Evolutionary conservation across 306 rosid genomes (phyloP), one percentile per base, ranked within the genome.

Genomic region (Medicago ruthenica): DNA sequence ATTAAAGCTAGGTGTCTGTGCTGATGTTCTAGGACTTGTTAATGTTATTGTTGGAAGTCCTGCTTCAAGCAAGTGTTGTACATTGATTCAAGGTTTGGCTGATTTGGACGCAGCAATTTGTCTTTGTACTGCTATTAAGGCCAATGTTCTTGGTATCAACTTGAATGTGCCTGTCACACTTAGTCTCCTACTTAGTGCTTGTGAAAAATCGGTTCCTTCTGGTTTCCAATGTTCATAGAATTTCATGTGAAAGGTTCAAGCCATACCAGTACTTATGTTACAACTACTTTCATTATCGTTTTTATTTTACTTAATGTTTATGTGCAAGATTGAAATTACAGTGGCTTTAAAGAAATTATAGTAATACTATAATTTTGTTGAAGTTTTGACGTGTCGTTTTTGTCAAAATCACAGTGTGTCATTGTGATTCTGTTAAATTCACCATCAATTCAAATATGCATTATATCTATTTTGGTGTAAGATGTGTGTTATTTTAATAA

Each of bases 111-210:
- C 79, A 31, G 94, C 98, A 1, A 51, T 90, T 17, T 93, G 97
- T 48, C 89, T 93, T 0, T 93, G 98, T 81, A 91, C 98, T 13
- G 97, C 92, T 14, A 83, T 91, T 48, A 94, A 91, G 70, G 90
- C 88, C 57, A 94, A 87, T 79, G 92, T 87, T 58, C 86, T 89
- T 16, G 98, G 98, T 1, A 68, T 88, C 69, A 82, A 91, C 88
- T 70, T 94, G 84, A 36, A 89, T 9, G 81, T 91, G 5, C 98
- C 97, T 1, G 3, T 91, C 78, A 36, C 92, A 0, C 83, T 93
- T 67, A 88, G 88, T 27, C 8, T 87, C 68, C 53, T 93, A 37
- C 17, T 89, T 9, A 87, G 90, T 77, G 90, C 97, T 59, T 93
- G 97, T 85, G 60, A 91, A 54, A 91, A 89, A 68, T 12, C 88